Evolutionary conservation across 1,284 basidiomycete genomes (phyloP).

Genomic region (Papiliotrema fonsecae): DNA sequence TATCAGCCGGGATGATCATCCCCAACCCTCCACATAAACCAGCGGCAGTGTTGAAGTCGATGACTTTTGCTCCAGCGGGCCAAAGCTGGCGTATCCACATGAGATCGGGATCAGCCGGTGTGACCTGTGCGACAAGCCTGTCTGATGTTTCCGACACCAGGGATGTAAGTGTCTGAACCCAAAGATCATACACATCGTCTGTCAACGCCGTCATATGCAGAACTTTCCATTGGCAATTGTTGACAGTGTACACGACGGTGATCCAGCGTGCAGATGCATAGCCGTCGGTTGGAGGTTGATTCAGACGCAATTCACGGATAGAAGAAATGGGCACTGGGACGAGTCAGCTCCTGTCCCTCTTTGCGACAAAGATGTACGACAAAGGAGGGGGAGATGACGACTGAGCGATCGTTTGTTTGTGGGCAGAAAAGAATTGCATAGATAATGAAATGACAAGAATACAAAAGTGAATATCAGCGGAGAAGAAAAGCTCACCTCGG

Average conservation of each 20-base stretch:
- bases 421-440: not conserved
- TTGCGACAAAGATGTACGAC: not conserved
- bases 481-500: constrained; percentile 57
- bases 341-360: not conserved
- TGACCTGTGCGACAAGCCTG: constrained; percentile 30
- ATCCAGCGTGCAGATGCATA: constrained; percentile 51
- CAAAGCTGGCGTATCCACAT: constrained; percentile 43
- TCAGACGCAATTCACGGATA: constrained; percentile 86
- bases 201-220: constrained; percentile 80
- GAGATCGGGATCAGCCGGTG: constrained; percentile 39
- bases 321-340: constrained; percentile 74
- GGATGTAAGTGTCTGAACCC: constrained; percentile 50
- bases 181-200: constrained; percentile 59
- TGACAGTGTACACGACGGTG: constrained; percentile 50
- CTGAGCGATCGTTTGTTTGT: not conserved
- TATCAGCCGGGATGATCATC: constrained; percentile 18
- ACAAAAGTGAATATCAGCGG: not conserved
- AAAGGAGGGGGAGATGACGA: not conserved
- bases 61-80: constrained; percentile 30
- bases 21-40: constrained; percentile 63
- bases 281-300: constrained; percentile 59
- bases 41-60: constrained; percentile 46
- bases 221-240: constrained; percentile 74
- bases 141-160: constrained; percentile 43
- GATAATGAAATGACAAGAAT: not conserved